Evolutionary conservation across 805 yeast genomes (phyloP).

Genomic region (Zygoascus flipseniorum): DNA sequence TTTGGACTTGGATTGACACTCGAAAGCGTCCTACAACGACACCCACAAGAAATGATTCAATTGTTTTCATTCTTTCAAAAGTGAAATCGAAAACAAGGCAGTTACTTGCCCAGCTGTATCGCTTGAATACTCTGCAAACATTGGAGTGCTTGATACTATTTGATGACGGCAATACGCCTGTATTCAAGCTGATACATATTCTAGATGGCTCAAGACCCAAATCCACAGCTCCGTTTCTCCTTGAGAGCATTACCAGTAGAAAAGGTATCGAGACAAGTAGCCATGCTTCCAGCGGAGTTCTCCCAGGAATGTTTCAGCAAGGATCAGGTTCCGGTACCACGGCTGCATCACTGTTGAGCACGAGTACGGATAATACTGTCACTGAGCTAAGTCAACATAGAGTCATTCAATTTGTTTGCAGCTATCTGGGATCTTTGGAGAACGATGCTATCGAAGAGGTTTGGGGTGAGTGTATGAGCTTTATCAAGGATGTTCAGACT

Average conservation of each 20-base stretch:
- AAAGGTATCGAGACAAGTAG: conserved; percentile 36
- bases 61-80: conserved; percentile 44
- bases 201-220: conserved; percentile 80
- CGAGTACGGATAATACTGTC: not conserved
- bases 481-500: conserved; percentile 49
- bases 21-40: conserved; percentile 11
- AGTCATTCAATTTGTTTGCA: conserved; percentile 45
- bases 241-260: conserved; percentile 25
- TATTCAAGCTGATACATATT: conserved; percentile 42
- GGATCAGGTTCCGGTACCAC: not conserved
- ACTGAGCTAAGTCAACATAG: conserved; percentile 37
- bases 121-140: conserved; percentile 63
- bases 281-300: not conserved
- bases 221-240: conserved; percentile 57
- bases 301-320: not conserved
- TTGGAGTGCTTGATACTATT: conserved; percentile 52
- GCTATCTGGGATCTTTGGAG: conserved; percentile 59
- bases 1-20: conserved; percentile 66
- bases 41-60: conserved; percentile 24
- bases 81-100: conserved; percentile 63
- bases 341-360: not conserved
- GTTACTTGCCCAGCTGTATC: conserved; percentile 54
- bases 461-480: conserved; percentile 50
- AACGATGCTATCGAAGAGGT: conserved; percentile 74
- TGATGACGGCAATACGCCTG: conserved; percentile 14